phyloP scores from a whole-genome alignment of 1,284 basidiomycete species.

The Inonotus hispidus region DNA sequence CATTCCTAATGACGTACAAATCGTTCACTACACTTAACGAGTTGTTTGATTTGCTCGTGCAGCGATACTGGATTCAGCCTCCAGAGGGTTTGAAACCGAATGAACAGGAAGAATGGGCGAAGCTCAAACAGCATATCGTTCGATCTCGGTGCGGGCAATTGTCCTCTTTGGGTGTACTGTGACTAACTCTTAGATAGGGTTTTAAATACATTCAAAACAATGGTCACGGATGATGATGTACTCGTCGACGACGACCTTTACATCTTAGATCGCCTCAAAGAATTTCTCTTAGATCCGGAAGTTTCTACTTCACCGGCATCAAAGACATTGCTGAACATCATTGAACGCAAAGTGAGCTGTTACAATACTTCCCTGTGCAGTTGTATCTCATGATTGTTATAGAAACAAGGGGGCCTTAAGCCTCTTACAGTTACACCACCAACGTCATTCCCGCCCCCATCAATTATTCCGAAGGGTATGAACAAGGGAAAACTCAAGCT shows the following conservation, averaged over 20 bases:
- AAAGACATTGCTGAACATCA: constrained; percentile 64
- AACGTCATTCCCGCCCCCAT: constrained; percentile 46
- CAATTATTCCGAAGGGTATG: constrained; percentile 65
- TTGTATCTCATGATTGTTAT: background rate
- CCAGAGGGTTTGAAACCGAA: constrained; percentile 62
- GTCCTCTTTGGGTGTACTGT: background rate
- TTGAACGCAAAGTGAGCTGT: constrained; percentile 71
- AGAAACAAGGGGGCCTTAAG: constrained; percentile 18
- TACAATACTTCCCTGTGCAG: background rate
- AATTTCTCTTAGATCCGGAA: constrained; percentile 68
- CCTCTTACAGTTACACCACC: constrained; percentile 16
- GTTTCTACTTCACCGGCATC: constrained; percentile 60
- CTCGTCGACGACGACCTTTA: constrained; percentile 78
- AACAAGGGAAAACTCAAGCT: constrained; percentile 73
- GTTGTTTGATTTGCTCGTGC: constrained; percentile 80
- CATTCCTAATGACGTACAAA: constrained; percentile 96
- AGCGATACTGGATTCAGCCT: constrained; percentile 77
- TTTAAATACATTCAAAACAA: constrained; percentile 77
- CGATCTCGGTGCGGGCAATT: constrained; percentile 63
- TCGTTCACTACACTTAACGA: constrained; percentile 88
- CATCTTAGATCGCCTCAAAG: constrained; percentile 73
- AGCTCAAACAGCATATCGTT: constrained; percentile 86
- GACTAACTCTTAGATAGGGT: constrained; percentile 43
- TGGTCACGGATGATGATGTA: constrained; percentile 75
- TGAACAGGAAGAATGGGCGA: constrained; percentile 80